Base-by-base conservation (phyloP, 2,329 filamentous ascomycete species). In the Cadophora sp. region DNA sequence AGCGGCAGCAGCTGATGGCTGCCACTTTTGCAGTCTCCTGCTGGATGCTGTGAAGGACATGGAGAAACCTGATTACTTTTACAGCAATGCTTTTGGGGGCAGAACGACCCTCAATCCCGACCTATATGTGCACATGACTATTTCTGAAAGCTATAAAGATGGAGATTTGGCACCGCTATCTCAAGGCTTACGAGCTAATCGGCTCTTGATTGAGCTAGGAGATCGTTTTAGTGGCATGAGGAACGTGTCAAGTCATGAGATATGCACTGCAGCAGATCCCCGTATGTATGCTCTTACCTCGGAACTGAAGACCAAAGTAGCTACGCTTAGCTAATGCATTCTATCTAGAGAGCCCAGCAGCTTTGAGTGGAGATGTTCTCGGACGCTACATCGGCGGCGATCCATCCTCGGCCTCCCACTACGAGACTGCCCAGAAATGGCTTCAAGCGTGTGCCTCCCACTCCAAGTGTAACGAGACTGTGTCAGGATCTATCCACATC, bases 391-490 rank as follows among this genome's bases (percentile, higher is more conserved):
- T 65, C 8, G 62, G 62, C 12, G 8, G 34, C 8, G 62, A 65
- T 24, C 62, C 62, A 43, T 24, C 48, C 7, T 65, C 62, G 26
- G 27, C 19, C 12, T 55, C 26, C 12, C 37, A 56, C 24, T 65
- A 56, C 12, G 31, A 34, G 16, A 62, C 64, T 24, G 58, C 46
- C 3, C 34, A 53, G 31, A 61, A 31, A 19, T 66, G 64, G 58
- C 31, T 66, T 50, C 27, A 50, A 55, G 31, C n/a, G 4, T 66
- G 64, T 22, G 24, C 31, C 19, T 29, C 56, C 11, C 64, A 66
- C 55, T 51, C 64, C 7, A 61, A 66, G 43, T 66, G 64, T 34
- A 66, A 62, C 43, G 46, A 64, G 19, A 66, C 64, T 24, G 58
- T 66, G 2, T 62, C 64, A 1, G 58, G 55, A 19, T 62, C 64